Evolutionary conservation across 2,329 filamentous ascomycete species (phyloP).

Genomic region (Camillea tinctor): DNA sequence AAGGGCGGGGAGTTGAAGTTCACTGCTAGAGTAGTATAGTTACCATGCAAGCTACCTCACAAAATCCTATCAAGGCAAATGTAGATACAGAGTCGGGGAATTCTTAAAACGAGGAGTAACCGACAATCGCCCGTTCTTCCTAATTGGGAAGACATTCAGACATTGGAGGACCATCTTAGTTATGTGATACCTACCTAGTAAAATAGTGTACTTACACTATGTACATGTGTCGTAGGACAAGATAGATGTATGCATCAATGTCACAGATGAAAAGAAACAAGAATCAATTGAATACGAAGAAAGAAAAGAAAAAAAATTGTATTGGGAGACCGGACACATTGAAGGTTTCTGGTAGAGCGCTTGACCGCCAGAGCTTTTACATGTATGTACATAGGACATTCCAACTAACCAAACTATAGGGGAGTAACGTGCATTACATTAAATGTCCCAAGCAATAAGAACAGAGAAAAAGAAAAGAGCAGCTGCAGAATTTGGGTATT

Average conservation of each 20-base stretch:
- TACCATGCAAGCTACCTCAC: not conserved
- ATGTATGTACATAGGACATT: not conserved
- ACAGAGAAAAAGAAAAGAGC: not conserved
- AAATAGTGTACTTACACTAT: not conserved
- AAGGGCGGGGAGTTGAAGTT: not conserved
- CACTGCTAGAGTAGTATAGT: too few species aligned
- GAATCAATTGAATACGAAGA: too few species aligned
- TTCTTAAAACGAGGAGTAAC: not conserved
- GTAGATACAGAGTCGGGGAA: not conserved
- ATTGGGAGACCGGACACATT: not conserved
- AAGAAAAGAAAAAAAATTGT: not conserved
- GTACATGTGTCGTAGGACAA: too few species aligned
- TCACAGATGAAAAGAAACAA: too few species aligned
- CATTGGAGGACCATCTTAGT: not conserved
- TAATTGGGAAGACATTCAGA: not conserved
- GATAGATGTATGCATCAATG: too few species aligned
- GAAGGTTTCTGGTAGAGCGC: not conserved
- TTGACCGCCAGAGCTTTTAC: not conserved
- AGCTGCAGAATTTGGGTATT: not conserved
- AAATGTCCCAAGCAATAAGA: not conserved
- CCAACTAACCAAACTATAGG: not conserved
- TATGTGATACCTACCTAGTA: not conserved
- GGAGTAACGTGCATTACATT: not conserved
- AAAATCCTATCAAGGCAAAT: not conserved
- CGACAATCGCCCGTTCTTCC: not conserved